Conservation (phyloP, 2,329 filamentous ascomycete genomes). For the Trichocomaceae sp. region DNA sequence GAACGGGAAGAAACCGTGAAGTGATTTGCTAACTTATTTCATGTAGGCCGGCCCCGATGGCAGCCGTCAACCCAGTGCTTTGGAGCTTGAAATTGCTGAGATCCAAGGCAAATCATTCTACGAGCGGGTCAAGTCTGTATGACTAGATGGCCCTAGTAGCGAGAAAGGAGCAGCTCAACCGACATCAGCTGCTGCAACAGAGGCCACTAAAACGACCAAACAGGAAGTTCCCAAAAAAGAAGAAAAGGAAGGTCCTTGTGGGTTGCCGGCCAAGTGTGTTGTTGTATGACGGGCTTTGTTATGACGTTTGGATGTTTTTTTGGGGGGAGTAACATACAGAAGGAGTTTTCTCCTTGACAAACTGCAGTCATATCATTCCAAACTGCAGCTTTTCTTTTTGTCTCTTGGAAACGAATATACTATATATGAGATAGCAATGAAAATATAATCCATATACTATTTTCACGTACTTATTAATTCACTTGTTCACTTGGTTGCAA, state of each 20-base stretch:
- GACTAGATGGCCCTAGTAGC: slow-evolving; percentile 62
- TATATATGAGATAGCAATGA: too few relatives aligned
- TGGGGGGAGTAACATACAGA: not conserved
- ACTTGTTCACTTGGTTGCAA: too few relatives aligned
- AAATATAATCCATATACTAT: too few relatives aligned
- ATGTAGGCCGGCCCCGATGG: slow-evolving; percentile 57
- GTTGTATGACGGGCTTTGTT: slow-evolving; percentile 36
- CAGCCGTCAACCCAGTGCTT: slow-evolving; percentile 67
- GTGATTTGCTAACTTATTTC: slow-evolving; percentile 9
- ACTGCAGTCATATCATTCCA: not conserved
- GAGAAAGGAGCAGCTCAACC: slow-evolving; percentile 18
- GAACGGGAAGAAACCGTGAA: slow-evolving; percentile 3
- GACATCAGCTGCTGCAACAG: slow-evolving; percentile 20
- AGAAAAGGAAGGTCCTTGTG: slow-evolving; percentile 62
- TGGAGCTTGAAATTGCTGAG: slow-evolving; percentile 72
- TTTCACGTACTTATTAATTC: too few relatives aligned
- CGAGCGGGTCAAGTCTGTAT: slow-evolving; percentile 67
- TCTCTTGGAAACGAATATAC: too few relatives aligned
- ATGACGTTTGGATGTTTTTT: not conserved
- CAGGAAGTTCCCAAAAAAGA: slow-evolving; percentile 39
- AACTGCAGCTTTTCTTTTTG: too few relatives aligned
- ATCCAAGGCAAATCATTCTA: slow-evolving; percentile 84
- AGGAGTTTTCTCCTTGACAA: not conserved
- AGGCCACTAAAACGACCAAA: slow-evolving; percentile 18
- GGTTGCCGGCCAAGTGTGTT: slow-evolving; percentile 66